Conservation (phyloP, 2,329 filamentous ascomycete genomes). For the Phialophora verrucosa region DNA sequence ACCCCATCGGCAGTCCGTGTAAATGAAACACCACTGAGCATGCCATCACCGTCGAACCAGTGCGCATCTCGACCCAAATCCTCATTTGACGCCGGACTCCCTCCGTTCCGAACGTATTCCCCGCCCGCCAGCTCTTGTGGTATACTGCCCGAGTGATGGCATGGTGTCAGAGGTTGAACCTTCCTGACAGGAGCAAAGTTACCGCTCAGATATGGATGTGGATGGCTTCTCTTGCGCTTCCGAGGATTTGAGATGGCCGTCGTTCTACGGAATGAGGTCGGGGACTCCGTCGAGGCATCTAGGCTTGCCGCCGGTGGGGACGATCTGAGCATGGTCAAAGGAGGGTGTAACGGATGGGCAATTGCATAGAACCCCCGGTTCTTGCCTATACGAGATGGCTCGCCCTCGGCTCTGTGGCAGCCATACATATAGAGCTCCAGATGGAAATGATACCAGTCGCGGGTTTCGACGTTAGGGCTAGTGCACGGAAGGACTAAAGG, state of each 20-base stretch:
- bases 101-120: constrained; percentile 74
- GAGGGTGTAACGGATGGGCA: neutral
- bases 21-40: constrained; percentile 72
- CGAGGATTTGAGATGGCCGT: constrained; percentile 18
- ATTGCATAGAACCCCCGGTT: neutral
- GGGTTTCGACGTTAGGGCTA: constrained; percentile 6
- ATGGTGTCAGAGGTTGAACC: constrained; percentile 62
- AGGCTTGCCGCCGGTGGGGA: neutral
- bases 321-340: constrained; percentile 7
- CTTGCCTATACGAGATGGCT: neutral
- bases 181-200: constrained; percentile 72
- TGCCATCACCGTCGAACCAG: constrained; percentile 78
- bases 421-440: constrained; percentile 3
- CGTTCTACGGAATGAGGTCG: constrained; percentile 12
- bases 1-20: constrained; percentile 53
- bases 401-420: neutral
- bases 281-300: constrained; percentile 9
- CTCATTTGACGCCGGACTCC: constrained; percentile 68
- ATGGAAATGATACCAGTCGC: neutral
- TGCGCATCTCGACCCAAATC: constrained; percentile 68
- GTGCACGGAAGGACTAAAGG: neutral
- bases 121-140: constrained; percentile 70
- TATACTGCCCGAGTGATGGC: constrained; percentile 63
- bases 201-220: constrained; percentile 61
- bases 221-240: constrained; percentile 31